Evolutionary conservation across 2,329 filamentous ascomycete species (phyloP), one percentile per base, ranked within the genome.

Genomic region (Sporothrix curviconia): DNA sequence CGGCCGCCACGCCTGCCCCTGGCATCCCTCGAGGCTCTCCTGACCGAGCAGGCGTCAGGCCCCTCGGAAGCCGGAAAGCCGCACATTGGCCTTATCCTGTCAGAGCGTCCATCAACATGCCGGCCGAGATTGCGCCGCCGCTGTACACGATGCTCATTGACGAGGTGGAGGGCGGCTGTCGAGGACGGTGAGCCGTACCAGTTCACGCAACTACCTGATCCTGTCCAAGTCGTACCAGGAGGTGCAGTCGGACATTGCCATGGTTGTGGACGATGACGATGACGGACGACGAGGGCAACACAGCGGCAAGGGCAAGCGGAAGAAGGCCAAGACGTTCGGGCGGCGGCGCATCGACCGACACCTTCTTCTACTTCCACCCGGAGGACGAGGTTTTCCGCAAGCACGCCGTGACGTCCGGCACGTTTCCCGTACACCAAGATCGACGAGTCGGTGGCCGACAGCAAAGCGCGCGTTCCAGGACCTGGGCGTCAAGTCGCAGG

Each of bases 51-150:
- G 73, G 74, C 14, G 72, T 74, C 19, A 11, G 25, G 36, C 7
- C 49, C 49, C 22, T 51, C 49, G 3, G 49, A 15, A 15, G 22
- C 19, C 19, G 39, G 37, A 43, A 37, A 32, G 4, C 32, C 60
- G 3, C 84, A 90, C 56, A 81, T 96, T 57, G 94, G 91, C 3
- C 76, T 99, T 15, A 81, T 99, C 28, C 78, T 99, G n/a, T 89
- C 90, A 2, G 94, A 99, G 72, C 85, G 92, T 22, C 78, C 97
- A 91, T 99, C 77, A 99, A 99, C 76, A 92, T 96, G 78, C 94
- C 94, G n/a, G 79, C 89, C 15, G 90, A 97, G 72, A 85, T 96
- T 62, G 84, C 91, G 14, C 92, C 94, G 30, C 92, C 94, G 4
- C 88, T 97, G 83, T 97, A 96, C 79, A 84, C 81, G 52, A 96